Evolutionary conservation across 1,284 basidiomycete species (phyloP).

Genomic region (Earliella scabrosa): DNA sequence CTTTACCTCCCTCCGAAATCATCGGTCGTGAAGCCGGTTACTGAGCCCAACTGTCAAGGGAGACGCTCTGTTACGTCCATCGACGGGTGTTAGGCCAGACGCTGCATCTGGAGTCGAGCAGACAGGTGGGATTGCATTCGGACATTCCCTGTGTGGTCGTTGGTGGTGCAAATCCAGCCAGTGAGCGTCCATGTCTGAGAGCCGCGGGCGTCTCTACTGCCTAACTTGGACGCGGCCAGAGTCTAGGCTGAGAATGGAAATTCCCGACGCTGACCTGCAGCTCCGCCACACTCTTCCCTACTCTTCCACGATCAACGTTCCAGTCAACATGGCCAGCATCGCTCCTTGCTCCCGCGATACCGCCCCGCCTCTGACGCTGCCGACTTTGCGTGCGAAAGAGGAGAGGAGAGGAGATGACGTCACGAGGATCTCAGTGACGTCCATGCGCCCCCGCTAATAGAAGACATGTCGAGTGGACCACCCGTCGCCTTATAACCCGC

Average conservation of each 20-base stretch:
- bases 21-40: too few relatives aligned
- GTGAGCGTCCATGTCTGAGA: not conserved
- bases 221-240: not conserved
- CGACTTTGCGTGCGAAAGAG: not conserved
- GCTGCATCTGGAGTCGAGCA: too few relatives aligned
- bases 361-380: too few relatives aligned
- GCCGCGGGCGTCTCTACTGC: not conserved
- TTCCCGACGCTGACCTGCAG: not conserved
- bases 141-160: too few relatives aligned
- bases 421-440: conserved; percentile 15
- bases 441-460: conserved; percentile 2
- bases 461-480: not conserved
- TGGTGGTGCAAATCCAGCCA: too few relatives aligned
- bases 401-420: conserved; percentile 16
- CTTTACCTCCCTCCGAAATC: conserved; percentile 4
- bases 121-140: not conserved
- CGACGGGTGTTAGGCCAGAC: too few relatives aligned
- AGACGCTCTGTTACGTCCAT: conserved; percentile 1
- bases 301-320: too few relatives aligned
- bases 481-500: conserved; percentile 11
- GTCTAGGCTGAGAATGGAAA: not conserved
- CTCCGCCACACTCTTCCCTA: too few relatives aligned
- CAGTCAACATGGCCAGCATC: not conserved
- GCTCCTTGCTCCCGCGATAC: too few relatives aligned
- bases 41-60: not conserved